These are phyloP conservation scores for Lachnellula hyalina DNA, from an alignment of 2,329 filamentous ascomycete species.

Conservation along the genomic window DNA sequence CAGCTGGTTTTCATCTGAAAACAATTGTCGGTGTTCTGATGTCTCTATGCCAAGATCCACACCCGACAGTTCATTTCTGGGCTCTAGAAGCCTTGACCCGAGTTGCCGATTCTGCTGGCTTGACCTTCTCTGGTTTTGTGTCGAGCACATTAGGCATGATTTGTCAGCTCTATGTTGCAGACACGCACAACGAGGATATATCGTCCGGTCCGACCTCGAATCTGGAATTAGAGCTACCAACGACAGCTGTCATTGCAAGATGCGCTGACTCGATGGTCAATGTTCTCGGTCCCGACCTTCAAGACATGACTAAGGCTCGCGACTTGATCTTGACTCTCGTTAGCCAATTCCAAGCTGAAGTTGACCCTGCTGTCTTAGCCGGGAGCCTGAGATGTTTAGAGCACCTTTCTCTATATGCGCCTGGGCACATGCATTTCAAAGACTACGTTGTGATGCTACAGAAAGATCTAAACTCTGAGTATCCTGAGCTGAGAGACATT, in stretches of 20 bases:
- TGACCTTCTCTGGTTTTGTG: constrained; percentile 88
- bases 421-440: constrained; percentile 76
- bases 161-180: constrained; percentile 84
- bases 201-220: constrained; percentile 79
- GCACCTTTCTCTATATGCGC: constrained; percentile 87
- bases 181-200: constrained; percentile 85
- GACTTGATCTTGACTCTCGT: constrained; percentile 88
- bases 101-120: constrained; percentile 84
- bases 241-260: constrained; percentile 74
- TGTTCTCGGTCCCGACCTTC: constrained; percentile 88
- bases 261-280: constrained; percentile 96
- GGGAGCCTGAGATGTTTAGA: constrained; percentile 81
- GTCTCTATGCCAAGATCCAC: constrained; percentile 92
- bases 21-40: constrained; percentile 97
- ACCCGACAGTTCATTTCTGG: constrained; percentile 95
- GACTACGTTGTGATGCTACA: constrained; percentile 82
- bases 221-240: constrained; percentile 78
- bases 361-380: constrained; percentile 63
- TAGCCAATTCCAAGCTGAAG: constrained; percentile 72
- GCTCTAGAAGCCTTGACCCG: constrained; percentile 81
- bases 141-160: constrained; percentile 89
- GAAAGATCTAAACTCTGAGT: constrained; percentile 65
- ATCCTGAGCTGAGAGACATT: constrained; percentile 66
- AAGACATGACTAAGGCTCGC: constrained; percentile 85
- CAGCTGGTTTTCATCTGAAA: constrained; percentile 91